Conservation (phyloP, 2,329 filamentous ascomycete genomes). For the Exophiala oligosperma region DNA sequence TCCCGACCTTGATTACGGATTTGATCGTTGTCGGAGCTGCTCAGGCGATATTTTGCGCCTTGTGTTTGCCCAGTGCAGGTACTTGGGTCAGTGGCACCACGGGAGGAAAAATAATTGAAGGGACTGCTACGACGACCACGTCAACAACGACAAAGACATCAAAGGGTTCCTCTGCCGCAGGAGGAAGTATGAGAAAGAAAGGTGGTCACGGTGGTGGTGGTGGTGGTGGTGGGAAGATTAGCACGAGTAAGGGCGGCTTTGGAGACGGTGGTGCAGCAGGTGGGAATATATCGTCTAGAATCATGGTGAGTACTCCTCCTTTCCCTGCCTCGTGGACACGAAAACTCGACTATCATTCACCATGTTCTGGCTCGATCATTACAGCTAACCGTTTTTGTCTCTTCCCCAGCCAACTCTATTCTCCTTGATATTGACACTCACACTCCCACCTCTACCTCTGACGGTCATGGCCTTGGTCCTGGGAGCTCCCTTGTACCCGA, state of each 20-base stretch:
- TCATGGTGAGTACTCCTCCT: conserved; percentile 28
- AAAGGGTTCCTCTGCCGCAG: conserved; percentile 9
- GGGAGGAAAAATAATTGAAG: conserved; percentile 22
- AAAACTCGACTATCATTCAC: not conserved
- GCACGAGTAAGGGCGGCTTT: conserved; percentile 8
- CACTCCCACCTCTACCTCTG: conserved; percentile 56
- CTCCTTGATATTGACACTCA: conserved; percentile 61
- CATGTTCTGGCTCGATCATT: not conserved
- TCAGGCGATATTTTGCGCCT: conserved; percentile 61
- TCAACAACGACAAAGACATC: conserved; percentile 9
- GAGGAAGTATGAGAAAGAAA: conserved; percentile 27
- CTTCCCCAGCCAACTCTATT: conserved; percentile 38
- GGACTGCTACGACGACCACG: conserved; percentile 9
- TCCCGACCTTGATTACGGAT: conserved; percentile 60
- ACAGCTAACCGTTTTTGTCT: too few species aligned
- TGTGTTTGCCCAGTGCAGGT: conserved; percentile 59
- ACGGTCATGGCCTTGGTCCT: conserved; percentile 69
- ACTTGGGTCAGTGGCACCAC: conserved; percentile 29
- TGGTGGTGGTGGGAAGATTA: not conserved
- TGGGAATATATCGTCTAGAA: conserved; percentile 21
- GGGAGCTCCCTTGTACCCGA: conserved; percentile 72
- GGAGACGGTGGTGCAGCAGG: conserved; percentile 4
- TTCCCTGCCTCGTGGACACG: not conserved
- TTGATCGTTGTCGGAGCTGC: conserved; percentile 64
- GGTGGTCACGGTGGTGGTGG: not conserved